phyloP scores from a whole-genome alignment of 2,329 filamentous ascomycete species.

The Hirsutella minnesotensis region DNA sequence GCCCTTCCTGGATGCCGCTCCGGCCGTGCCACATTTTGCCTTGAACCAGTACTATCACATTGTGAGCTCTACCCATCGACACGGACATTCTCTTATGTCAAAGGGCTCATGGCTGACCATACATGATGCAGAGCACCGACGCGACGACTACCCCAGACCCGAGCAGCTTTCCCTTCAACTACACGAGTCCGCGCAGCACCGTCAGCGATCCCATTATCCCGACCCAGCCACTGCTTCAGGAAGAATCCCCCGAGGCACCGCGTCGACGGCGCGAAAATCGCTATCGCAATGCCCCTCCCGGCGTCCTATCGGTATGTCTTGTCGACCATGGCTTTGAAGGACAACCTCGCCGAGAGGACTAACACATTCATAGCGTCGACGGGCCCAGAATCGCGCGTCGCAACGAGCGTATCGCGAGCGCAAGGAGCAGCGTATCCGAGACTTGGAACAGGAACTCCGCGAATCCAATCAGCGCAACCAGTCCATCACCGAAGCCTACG shows the following conservation, averaged over 20 bases:
- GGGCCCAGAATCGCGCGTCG: conserved; percentile 20
- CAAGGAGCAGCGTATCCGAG: conserved; percentile 47
- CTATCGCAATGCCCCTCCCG: conserved; percentile 39
- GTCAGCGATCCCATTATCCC: conserved; percentile 4
- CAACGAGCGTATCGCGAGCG: conserved; percentile 20
- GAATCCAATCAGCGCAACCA: conserved; percentile 43
- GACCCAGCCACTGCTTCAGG: background rate
- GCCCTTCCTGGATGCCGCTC: background rate
- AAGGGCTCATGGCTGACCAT: background rate
- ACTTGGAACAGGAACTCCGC: conserved; percentile 45
- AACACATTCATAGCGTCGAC: conserved; percentile 12
- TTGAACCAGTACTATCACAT: background rate
- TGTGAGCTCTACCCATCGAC: background rate
- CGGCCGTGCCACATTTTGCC: background rate
- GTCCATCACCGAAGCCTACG: conserved; percentile 41
- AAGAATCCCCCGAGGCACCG: background rate
- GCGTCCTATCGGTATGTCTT: conserved; percentile 32
- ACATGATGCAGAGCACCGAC: background rate
- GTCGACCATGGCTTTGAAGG: background rate
- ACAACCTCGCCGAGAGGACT: no score
- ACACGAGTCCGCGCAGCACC: conserved; percentile 7
- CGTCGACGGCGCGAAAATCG: conserved; percentile 34
- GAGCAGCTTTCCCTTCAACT: background rate
- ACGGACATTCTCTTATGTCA: no score
- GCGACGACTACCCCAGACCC: background rate